phyloP scores from a whole-genome alignment of 116 monocot genomes.

The Dioscorea cayenensis region DNA sequence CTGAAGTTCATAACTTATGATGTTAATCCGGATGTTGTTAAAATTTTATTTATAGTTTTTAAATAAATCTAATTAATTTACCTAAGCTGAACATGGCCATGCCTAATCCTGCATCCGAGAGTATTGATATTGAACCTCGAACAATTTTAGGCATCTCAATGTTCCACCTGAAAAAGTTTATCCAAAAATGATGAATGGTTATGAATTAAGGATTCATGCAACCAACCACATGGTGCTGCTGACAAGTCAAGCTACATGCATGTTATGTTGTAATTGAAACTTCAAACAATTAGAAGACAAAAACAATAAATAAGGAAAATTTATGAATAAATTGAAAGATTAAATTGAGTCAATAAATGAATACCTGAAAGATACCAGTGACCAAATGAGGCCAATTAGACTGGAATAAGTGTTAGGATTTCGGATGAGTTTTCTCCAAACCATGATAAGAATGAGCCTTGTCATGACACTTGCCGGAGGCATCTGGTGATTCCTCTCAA shows the following conservation, averaged over 20 bases:
- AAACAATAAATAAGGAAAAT: background rate
- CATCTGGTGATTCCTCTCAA: conserved; percentile 47
- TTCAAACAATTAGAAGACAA: background rate
- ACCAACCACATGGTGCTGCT: background rate
- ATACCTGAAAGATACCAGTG: conserved; percentile 79
- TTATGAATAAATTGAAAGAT: background rate
- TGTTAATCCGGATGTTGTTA: background rate
- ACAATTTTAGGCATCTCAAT: conserved; percentile 91
- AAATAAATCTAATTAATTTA: conserved; percentile 7
- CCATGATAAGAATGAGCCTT: conserved; percentile 86
- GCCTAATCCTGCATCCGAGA: conserved; percentile 85
- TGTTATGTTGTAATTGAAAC: too few species aligned
- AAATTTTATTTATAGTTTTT: background rate
- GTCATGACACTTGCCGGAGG: conserved; percentile 88
- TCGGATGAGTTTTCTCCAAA: conserved; percentile 94
- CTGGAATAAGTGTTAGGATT: conserved; percentile 96
- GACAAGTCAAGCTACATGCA: too few species aligned
- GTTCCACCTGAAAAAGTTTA: conserved; percentile 48
- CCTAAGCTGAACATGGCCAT: conserved; percentile 99
- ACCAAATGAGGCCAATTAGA: conserved; percentile 78
- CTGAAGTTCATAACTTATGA: conserved; percentile 9
- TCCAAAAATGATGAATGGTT: background rate
- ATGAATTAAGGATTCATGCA: background rate
- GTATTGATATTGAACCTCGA: conserved; percentile 72
- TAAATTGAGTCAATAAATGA: background rate